Evolutionary conservation across 176 grass and related monocot genomes (phyloP).

Genomic region (Phoenix roebelenii): DNA sequence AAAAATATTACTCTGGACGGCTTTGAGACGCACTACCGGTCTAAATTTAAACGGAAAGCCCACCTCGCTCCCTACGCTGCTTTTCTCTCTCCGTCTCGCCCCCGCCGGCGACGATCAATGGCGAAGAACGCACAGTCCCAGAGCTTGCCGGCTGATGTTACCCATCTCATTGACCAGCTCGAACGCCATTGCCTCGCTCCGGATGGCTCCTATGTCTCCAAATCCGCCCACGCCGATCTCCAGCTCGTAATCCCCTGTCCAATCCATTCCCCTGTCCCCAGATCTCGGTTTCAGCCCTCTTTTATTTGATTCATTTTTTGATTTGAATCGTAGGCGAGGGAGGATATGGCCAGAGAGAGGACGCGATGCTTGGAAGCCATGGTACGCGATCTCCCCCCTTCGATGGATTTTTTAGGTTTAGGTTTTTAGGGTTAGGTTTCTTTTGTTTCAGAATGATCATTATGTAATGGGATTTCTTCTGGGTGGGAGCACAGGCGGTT

Average conservation of each 20-base stretch:
- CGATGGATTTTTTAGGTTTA: conserved; percentile 12
- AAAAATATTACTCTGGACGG: no score
- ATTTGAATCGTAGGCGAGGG: conserved; percentile 45
- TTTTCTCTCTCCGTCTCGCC: not conserved
- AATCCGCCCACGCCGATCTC: conserved; percentile 62
- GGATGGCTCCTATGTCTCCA: conserved; percentile 81
- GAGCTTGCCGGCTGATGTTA: conserved; percentile 59
- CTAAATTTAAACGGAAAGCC: no score
- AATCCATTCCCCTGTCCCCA: not conserved
- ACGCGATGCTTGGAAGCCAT: conserved; percentile 74
- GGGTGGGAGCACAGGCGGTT: conserved; percentile 39
- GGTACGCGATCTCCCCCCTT: conserved; percentile 32
- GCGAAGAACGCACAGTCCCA: conserved; percentile 49
- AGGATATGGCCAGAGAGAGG: conserved; percentile 80
- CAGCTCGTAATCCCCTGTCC: conserved; percentile 38
- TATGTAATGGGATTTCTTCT: no score
- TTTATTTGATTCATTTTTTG: not conserved
- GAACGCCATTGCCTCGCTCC: conserved; percentile 89
- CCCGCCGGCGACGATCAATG: conserved; percentile 31
- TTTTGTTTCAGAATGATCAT: no score
- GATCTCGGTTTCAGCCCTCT: not conserved
- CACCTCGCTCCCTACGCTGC: no score
- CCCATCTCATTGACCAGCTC: conserved; percentile 74
- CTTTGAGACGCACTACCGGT: no score
- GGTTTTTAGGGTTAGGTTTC: conserved; percentile 9